Percentiles rank a stretch among this genome's conserved stretches.
These are phyloP conservation scores for Hyaloscypha finlandica DNA, from an alignment of 495 filamentous ascomycete species.

Conservation along the genomic window DNA sequence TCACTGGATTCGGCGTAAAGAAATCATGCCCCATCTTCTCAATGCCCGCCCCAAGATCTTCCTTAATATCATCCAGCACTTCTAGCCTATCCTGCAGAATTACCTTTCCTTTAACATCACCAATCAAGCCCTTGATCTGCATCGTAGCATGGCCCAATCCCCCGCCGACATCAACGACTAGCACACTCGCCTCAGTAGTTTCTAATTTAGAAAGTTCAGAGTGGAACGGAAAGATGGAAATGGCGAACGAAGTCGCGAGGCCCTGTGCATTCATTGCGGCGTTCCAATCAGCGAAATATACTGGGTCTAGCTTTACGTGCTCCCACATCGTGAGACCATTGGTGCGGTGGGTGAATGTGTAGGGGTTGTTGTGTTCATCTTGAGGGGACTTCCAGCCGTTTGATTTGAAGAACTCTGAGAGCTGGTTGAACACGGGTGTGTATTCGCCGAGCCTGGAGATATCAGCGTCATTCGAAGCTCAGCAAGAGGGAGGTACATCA, in stretches of 20 bases:
- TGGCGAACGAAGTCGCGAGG: constrained; percentile 10
- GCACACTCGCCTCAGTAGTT: constrained; percentile 23
- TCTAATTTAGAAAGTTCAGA: constrained; percentile 23
- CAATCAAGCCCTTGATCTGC: constrained; percentile 1
- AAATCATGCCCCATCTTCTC: constrained; percentile 49
- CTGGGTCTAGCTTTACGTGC: constrained; percentile 20
- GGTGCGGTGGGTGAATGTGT: constrained; percentile 29
- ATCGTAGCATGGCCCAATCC: constrained; percentile 29
- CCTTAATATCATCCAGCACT: constrained; percentile 35
- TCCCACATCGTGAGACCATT: constrained; percentile 28
- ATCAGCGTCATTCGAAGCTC: not conserved
- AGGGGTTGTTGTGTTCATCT: constrained; percentile 25
- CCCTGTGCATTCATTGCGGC: constrained; percentile 28
- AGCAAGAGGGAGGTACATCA: constrained; percentile 15
- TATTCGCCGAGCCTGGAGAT: constrained; percentile 26
- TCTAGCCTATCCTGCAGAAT: constrained; percentile 56
- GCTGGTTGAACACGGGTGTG: constrained; percentile 3
- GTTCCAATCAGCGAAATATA: constrained; percentile 26
- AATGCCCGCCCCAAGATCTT: constrained; percentile 39
- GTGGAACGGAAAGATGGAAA: constrained; percentile 25
- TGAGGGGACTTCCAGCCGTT: constrained; percentile 25
- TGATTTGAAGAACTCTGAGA: constrained; percentile 28
- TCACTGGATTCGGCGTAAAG: constrained; percentile 50
- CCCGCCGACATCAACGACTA: constrained; percentile 34
- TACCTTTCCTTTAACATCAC: constrained; percentile 33